Base-by-base conservation (phyloP, 2,329 filamentous ascomycete species). In the Thyridium curvatum region DNA sequence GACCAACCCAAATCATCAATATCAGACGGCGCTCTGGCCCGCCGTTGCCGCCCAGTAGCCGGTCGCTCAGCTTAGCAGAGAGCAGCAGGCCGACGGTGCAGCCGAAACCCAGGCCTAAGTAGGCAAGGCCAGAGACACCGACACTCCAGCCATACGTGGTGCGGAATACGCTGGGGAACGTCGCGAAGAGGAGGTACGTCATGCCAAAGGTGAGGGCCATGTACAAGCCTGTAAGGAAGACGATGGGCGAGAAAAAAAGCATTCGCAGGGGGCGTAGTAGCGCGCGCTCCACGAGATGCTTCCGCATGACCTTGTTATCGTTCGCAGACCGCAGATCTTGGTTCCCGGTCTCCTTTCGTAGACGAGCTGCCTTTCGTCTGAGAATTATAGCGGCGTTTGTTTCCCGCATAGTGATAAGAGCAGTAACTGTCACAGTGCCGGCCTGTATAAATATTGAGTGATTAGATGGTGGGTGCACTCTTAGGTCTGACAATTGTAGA, bases 41-140 rank as follows among this genome's bases (percentile, higher is more conserved):
- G 8, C 28, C 38, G 28, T 41, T 41, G 8, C 53, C 51, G 15
- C 49, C 53, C 35, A 75, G 53, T 18, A 77, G 52, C 17, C 41
- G 51, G 39, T 61, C 56, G 5, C 50, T 52, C 28, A 54, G 47
- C 13, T 49, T 39, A 15, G 55, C 58, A 35, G 57, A 56, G 12
- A 51, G 38, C 2, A 46, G 16, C n/a, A 59, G 50, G 16, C 55
- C 52, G 4, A 52, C 34, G 18, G 60, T 40, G 17, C 3, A 69
- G 32, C 78, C 78, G 12, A 78, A 67, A 2, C 70, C 69, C 1
- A 81, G 69, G n/a, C 77, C 77, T 8, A 81, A 53, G 52, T 81
- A 79, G 1, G 77, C 58, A 6, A 77, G 60, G 6, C 72, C 71
- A 3, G 70, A 69, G 15, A 72, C 61, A 8, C 71, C 70, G 17